Conservation (phyloP, 306 rosid species). For the Vigna trinervia region DNA sequence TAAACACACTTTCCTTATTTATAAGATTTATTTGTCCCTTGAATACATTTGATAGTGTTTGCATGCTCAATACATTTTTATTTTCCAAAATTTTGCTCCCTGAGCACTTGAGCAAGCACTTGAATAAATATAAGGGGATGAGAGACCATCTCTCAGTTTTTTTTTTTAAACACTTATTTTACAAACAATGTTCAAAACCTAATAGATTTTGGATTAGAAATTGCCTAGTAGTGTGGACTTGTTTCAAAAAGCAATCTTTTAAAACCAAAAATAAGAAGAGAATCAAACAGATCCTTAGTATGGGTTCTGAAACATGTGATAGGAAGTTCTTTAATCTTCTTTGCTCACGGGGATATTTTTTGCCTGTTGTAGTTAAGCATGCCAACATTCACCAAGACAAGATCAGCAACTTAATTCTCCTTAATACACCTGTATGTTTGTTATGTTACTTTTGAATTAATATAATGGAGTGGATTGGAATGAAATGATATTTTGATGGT, state of each 20-base stretch:
- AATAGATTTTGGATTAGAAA: background rate
- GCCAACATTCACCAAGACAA: constrained; percentile 72
- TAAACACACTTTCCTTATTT: background rate
- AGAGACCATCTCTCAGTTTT: background rate
- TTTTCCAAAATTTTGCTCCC: background rate
- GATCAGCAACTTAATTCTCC: constrained; percentile 65
- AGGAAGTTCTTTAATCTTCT: constrained; percentile 23
- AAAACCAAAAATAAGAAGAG: background rate
- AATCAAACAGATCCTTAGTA: background rate
- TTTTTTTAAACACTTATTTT: background rate
- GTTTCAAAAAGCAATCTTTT: background rate
- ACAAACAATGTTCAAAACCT: background rate
- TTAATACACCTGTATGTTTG: constrained; percentile 80
- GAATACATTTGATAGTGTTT: background rate
- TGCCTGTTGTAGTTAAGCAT: constrained; percentile 78
- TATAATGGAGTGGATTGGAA: no score
- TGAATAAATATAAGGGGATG: background rate
- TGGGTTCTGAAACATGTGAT: background rate
- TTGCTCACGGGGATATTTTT: constrained; percentile 78
- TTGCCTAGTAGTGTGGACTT: background rate
- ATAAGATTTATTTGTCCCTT: background rate
- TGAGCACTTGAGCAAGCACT: background rate
- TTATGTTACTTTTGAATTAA: background rate
- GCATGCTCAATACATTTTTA: background rate
- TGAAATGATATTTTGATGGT: no score